A percentile compares a stretch with the other conserved stretches of the same genome.
Conservation (phyloP, 2,329 filamentous ascomycete genomes). For the Didymella pinodella region DNA sequence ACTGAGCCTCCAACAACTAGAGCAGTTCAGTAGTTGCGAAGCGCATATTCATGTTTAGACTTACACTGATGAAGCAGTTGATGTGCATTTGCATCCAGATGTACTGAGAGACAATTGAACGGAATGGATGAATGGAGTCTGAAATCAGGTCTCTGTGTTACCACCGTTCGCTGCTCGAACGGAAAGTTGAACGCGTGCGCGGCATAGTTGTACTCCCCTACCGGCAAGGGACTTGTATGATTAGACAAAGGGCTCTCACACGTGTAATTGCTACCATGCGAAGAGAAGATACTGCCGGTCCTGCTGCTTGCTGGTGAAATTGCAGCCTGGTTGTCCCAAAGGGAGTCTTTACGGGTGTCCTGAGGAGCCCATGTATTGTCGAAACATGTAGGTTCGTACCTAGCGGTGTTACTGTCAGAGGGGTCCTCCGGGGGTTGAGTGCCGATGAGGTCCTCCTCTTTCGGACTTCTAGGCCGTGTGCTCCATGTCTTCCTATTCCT, state of each 20-base stretch:
- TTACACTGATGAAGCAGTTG: conserved; percentile 42
- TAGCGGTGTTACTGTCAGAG: not conserved
- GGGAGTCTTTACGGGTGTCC: conserved; percentile 9
- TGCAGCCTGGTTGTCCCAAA: conserved; percentile 22
- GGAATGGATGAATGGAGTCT: conserved; percentile 27
- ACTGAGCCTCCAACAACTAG: conserved; percentile 35
- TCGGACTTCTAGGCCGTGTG: conserved; percentile 38
- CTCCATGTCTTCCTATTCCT: conserved; percentile 45
- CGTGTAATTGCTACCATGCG: conserved; percentile 21
- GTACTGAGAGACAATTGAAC: conserved; percentile 40
- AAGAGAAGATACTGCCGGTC: conserved; percentile 25
- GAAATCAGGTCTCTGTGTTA: conserved; percentile 23
- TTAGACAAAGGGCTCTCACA: conserved; percentile 27
- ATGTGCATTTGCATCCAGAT: conserved; percentile 28
- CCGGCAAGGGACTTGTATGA: conserved; percentile 26
- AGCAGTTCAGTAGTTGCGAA: conserved; percentile 8
- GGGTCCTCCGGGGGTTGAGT: conserved; percentile 4
- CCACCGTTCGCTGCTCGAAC: conserved; percentile 6
- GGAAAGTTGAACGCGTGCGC: conserved; percentile 24
- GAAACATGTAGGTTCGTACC: not conserved
- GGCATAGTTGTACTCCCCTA: conserved; percentile 21
- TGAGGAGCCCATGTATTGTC: not conserved
- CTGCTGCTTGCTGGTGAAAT: conserved; percentile 30
- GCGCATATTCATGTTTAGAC: conserved; percentile 4
- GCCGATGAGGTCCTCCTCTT: conserved; percentile 17